Base-by-base conservation (phyloP, 768 basidiomycete genomes). In the Hemileccinum rubropunctum region DNA sequence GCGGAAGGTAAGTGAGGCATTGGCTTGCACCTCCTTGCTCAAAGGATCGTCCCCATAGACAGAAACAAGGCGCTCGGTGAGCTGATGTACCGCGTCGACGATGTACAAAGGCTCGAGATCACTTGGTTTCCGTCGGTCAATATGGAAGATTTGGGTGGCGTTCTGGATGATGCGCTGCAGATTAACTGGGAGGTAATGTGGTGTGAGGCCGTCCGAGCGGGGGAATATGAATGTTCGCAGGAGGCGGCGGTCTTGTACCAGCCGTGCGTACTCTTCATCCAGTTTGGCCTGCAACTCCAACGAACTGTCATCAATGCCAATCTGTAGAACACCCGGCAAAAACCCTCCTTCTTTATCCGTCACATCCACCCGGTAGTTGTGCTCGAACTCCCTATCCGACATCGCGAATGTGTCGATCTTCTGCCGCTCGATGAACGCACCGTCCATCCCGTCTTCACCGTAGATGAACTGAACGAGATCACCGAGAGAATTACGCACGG, bases 381-480 rank as follows among this genome's bases (percentile, higher is more conserved):
- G 86, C 65, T 94, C 88, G 71, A 98, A 98, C 48, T 88, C 83
- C 55, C 75, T 76, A 68, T 97, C 71, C 58, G 79, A 88, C 52
- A 97, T 74, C 20, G 81, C 85, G 57, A 92, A 94, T 0, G 91
- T 92, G 58, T 95, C 92, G 46, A 98, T 86, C 45, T 80, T 86
- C 71, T 99, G 97, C 56, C 88, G 88, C 73, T 99, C 97, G 66
- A 99, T 97, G 69, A 86, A 95, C 0, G 93, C 92, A 51, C 91
- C 97, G 63, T 99, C 97, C 90, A 98, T 98, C 37, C 97, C 97
- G 62, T 99, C 97, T 66, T 99, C 97, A 27, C 97, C 97, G 57
- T 99, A 99, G 20, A 92, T 78, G 68, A 98, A 98, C 64, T 98
- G 95, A 23, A 99, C 79, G 33, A 99, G 82, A 69, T 98, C 95